These are phyloP conservation scores for Fagopyrum homotropicum DNA, from an alignment of 148 eudicot species.

Conservation along the genomic window DNA sequence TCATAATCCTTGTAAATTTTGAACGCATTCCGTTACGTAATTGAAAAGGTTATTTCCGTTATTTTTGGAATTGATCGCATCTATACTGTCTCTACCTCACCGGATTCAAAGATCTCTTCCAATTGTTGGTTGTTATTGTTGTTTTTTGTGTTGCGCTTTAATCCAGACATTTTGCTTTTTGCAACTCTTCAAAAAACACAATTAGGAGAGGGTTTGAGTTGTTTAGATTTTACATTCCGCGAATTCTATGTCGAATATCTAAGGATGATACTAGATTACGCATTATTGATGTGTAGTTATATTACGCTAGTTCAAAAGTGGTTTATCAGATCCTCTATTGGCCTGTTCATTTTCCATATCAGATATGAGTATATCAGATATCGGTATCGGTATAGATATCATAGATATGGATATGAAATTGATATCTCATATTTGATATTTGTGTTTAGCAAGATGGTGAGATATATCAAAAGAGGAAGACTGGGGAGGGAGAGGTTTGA, in stretches of 20 bases:
- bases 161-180: not conserved
- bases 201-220: not conserved
- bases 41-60: not conserved
- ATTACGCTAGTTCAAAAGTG: not conserved
- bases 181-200: not conserved
- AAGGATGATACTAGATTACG: not conserved
- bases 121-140: not conserved
- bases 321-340: not conserved
- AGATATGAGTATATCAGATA: too few relatives aligned
- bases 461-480: too few relatives aligned
- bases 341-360: too few relatives aligned
- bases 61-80: not conserved
- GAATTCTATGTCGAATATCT: not conserved
- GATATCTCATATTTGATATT: too few relatives aligned
- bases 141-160: not conserved
- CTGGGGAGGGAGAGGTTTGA: too few relatives aligned
- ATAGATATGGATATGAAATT: too few relatives aligned
- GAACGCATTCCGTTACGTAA: not conserved
- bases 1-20: not conserved
- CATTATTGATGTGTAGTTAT: not conserved
- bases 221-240: not conserved
- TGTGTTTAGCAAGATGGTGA: too few relatives aligned
- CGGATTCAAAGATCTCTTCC: not conserved
- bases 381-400: too few relatives aligned
- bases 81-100: not conserved